Base-by-base conservation (phyloP, 2,329 filamentous ascomycete genomes). In the Sclerotinia subarctica region DNA sequence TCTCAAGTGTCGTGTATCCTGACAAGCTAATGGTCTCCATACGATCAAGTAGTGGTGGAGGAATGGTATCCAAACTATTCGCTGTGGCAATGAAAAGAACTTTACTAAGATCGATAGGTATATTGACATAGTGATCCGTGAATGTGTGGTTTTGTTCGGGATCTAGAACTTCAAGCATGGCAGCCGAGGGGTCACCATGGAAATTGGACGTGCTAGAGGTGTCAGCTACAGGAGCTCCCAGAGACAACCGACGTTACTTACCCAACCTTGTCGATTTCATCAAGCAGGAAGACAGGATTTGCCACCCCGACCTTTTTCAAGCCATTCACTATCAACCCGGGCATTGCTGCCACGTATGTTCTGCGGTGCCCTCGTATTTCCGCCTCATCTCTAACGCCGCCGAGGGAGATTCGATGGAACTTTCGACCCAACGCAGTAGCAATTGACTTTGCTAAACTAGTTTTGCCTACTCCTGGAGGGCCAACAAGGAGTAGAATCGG, bases 341-440 rank as follows among this genome's bases (percentile, higher is more conserved):
- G 95, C 94, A 99, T 97, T n/a, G 95, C 95, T 29, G 95, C 95
- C 69, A 99, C 95, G 77, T 99, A 99, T 0, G 95, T 99, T 73
- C 95, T 86, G 67, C 95, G 87, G 79, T 99, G 95, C 13, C 95
- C 95, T 69, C 95, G 88, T 69, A 99, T 98, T 80, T 99, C 95
- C 21, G 95, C 95, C 79, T 99, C 95, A 75, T 99, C 95, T 66
- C 95, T 86, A 3, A 99, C 94, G 73, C 95, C 95, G 70, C 95
- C 95, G 5, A 99, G 88, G 4, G 95, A 98, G 74, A 99, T 97
- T 57, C 95, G 89, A 79, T 99, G 94, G 79, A 99, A 99, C 78
- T 97, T 96, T 71, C 95, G 89, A 21, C 94, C 94, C 15, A 99
- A 84, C 1, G 95, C 94, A 21, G 92, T 92, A 2, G 95, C 95